A percentile compares a stretch with the other conserved stretches of the same genome.
phyloP scores from a whole-genome alignment of 371 early-diverging fungal genomes.

The Mucor sp. region DNA sequence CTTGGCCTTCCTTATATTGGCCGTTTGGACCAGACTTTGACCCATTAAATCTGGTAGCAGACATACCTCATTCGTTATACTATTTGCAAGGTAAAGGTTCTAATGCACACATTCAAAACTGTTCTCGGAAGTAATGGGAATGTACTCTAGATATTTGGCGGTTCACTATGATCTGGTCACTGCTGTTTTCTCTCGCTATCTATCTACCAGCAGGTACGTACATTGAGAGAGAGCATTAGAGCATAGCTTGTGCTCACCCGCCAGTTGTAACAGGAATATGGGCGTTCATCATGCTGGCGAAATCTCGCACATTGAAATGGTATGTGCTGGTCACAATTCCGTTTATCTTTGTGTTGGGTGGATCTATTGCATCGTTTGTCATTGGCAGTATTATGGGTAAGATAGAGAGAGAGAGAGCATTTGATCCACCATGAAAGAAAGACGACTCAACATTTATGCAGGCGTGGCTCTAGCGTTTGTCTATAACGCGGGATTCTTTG shows the following conservation, averaged over 20 bases:
- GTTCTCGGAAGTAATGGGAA: background rate
- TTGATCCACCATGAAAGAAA: background rate
- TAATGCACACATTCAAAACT: background rate
- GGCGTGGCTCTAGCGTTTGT: conserved; percentile 63
- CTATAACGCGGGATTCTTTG: conserved; percentile 66
- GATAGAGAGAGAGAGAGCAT: background rate
- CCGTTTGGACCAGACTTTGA: conserved; percentile 52
- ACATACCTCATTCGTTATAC: conserved; percentile 50
- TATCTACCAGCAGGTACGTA: conserved; percentile 50
- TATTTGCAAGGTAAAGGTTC: conserved; percentile 35
- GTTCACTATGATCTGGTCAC: conserved; percentile 51
- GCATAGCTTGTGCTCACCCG: background rate
- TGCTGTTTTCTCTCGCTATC: conserved; percentile 42
- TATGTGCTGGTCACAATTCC: conserved; percentile 50
- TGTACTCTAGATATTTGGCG: conserved; percentile 42
- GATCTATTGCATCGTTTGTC: conserved; percentile 57
- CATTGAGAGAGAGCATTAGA: background rate
- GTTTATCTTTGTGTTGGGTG: conserved; percentile 53
- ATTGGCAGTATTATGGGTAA: conserved; percentile 65
- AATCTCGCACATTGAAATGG: conserved; percentile 55
- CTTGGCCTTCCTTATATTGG: conserved; percentile 70
- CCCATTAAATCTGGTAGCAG: conserved; percentile 42
- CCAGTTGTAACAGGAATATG: conserved; percentile 34
- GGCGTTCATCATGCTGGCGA: conserved; percentile 56
- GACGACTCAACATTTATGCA: conserved; percentile 9